Conservation (phyloP, 495 filamentous ascomycete genomes). For the Podospora sp. region DNA sequence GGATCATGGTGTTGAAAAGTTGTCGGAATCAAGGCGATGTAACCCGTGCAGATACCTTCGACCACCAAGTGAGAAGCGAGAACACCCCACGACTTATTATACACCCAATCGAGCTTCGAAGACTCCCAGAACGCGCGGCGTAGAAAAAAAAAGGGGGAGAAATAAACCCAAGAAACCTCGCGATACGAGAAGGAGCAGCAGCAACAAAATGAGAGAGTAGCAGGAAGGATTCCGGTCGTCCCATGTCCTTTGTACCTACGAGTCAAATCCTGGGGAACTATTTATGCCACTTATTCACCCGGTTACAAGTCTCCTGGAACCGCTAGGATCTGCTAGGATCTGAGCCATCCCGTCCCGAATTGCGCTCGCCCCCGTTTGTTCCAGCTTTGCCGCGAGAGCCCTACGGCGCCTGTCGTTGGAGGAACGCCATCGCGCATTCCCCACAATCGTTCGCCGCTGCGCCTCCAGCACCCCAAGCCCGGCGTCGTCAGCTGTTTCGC, state of each 20-base stretch:
- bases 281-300: conserved; percentile 10
- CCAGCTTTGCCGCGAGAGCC: background rate
- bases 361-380: background rate
- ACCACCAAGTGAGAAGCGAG: background rate
- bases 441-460: background rate
- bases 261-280: conserved; percentile 8
- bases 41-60: background rate
- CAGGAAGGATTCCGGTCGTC: background rate
- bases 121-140: background rate
- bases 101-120: background rate
- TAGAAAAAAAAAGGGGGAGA: background rate
- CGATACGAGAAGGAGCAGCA: background rate
- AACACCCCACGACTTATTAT: background rate
- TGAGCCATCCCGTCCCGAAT: conserved; percentile 9
- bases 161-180: background rate
- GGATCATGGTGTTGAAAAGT: conserved; percentile 10
- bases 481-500: conserved; percentile 16
- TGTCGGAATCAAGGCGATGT: background rate
- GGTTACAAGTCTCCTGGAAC: conserved; percentile 18
- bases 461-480: conserved; percentile 1
- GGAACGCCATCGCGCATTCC: background rate
- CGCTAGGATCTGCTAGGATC: conserved; percentile 19
- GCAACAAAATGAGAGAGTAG: background rate
- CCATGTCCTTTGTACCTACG: background rate
- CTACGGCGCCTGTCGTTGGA: background rate